Evolutionary conservation across 2,329 filamentous ascomycete genomes (phyloP).

Genomic region (Zymoseptoria tritici): DNA sequence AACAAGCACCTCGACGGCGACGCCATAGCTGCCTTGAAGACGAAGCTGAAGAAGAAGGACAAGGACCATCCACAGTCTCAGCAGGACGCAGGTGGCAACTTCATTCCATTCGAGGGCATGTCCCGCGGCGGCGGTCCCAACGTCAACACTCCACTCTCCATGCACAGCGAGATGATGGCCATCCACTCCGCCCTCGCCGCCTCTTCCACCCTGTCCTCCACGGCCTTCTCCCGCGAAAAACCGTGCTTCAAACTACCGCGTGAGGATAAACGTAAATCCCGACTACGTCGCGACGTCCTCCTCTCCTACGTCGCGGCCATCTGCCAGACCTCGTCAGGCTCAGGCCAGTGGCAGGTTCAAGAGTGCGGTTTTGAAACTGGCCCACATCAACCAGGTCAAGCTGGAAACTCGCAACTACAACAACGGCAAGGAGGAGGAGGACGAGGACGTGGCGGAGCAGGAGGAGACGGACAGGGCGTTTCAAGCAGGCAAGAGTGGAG

Average conservation of each 20-base stretch:
- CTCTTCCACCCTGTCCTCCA: constrained; percentile 38
- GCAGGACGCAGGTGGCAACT: constrained; percentile 22
- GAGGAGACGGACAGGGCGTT: constrained; percentile 25
- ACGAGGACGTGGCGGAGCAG: constrained; percentile 17
- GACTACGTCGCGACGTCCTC: constrained; percentile 37
- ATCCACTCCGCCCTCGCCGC: constrained; percentile 44
- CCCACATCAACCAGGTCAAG: constrained; percentile 35
- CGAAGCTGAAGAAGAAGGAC: constrained; percentile 30
- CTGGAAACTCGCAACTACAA: constrained; percentile 10
- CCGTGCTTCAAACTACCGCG: constrained; percentile 43
- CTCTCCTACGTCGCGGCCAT: constrained; percentile 40
- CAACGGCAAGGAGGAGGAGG: constrained; percentile 17
- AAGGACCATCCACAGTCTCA: constrained; percentile 22
- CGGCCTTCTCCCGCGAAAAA: constrained; percentile 41
- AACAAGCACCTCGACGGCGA: constrained; percentile 29
- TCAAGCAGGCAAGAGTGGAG: constrained; percentile 24
- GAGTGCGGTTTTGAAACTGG: constrained; percentile 44
- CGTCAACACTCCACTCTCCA: constrained; percentile 40
- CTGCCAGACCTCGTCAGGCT: constrained; percentile 31
- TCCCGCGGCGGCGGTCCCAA: constrained; percentile 29
- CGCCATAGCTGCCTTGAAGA: constrained; percentile 35
- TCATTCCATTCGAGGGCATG: constrained; percentile 33
- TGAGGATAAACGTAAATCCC: constrained; percentile 43
- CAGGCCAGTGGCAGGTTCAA: constrained; percentile 34
- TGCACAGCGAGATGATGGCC: constrained; percentile 52